Conservation (phyloP, 768 basidiomycete species). For the Collybiopsis luxurians region DNA sequence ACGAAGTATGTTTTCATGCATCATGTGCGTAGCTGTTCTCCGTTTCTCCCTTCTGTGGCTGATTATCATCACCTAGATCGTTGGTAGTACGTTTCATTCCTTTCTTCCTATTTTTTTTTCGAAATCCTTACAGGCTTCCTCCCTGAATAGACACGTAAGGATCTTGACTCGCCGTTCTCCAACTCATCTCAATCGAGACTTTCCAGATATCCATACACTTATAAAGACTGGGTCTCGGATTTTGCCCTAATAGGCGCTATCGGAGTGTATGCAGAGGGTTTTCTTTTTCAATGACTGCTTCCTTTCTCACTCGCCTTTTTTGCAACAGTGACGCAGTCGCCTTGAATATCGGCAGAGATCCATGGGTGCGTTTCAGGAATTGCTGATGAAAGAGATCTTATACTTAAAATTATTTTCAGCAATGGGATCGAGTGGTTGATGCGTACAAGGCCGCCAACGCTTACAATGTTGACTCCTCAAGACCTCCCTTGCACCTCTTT, state of each 20-base stretch:
- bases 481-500: constrained; percentile 46
- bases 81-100: constrained; percentile 39
- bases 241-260: constrained; percentile 37
- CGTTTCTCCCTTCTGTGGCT: not conserved
- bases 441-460: constrained; percentile 43
- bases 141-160: constrained; percentile 37
- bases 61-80: constrained; percentile 28
- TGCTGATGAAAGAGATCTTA: too few species aligned
- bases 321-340: constrained; percentile 53
- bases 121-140: not conserved
- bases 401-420: not conserved
- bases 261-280: constrained; percentile 37
- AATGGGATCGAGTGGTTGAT: constrained; percentile 2
- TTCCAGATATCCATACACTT: constrained; percentile 36
- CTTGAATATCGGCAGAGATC: constrained; percentile 56
- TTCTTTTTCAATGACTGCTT: not conserved
- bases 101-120: not conserved
- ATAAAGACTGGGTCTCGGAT: constrained; percentile 39
- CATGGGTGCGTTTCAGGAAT: constrained; percentile 29
- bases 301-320: constrained; percentile 21
- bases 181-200: too few species aligned
- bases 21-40: constrained; percentile 30
- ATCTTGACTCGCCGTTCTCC: not conserved
- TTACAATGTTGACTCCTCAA: constrained; percentile 40
- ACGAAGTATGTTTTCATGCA: constrained; percentile 51